These are phyloP conservation scores for Trametes versicolor DNA, from an alignment of 1,284 basidiomycete species.

Conservation along the genomic window DNA sequence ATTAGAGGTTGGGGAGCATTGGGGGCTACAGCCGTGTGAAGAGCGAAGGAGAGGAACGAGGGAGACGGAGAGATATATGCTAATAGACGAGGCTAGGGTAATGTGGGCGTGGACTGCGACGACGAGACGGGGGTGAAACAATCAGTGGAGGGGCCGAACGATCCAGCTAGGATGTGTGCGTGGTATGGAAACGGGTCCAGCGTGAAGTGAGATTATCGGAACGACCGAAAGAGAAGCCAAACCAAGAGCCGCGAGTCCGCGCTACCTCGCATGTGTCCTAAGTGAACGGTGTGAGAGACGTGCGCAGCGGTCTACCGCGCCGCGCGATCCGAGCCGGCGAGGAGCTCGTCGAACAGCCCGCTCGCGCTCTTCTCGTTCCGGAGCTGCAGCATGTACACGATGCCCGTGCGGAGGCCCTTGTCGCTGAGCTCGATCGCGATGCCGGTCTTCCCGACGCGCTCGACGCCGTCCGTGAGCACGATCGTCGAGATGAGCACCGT, in stretches of 20 bases:
- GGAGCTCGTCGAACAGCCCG: conserved; percentile 87
- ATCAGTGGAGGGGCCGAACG: conserved; percentile 9
- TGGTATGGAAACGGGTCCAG: conserved; percentile 15
- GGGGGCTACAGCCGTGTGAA: conserved; percentile 31
- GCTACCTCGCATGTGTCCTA: conserved; percentile 22
- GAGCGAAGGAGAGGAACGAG: conserved; percentile 3
- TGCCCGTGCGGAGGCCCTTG: conserved; percentile 89
- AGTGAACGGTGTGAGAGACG: not conserved
- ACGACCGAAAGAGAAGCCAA: conserved; percentile 3
- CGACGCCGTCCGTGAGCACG: conserved; percentile 94
- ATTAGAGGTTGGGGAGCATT: conserved; percentile 31
- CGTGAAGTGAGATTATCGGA: conserved; percentile 1
- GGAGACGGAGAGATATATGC: conserved; percentile 22
- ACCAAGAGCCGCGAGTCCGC: conserved; percentile 22
- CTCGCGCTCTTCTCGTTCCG: conserved; percentile 89
- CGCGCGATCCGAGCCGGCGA: conserved; percentile 81
- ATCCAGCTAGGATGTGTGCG: conserved; percentile 21
- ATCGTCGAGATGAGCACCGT: conserved; percentile 93
- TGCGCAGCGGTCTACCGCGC: conserved; percentile 15
- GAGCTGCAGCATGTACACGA: conserved; percentile 97
- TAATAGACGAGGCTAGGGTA: conserved; percentile 33
- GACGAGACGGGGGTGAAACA: conserved; percentile 16
- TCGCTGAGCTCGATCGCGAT: conserved; percentile 97
- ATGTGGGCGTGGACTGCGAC: conserved; percentile 20
- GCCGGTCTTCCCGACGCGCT: conserved; percentile 97